Conservation (phyloP, 495 filamentous ascomycete species). For the Neurospora sp. region DNA sequence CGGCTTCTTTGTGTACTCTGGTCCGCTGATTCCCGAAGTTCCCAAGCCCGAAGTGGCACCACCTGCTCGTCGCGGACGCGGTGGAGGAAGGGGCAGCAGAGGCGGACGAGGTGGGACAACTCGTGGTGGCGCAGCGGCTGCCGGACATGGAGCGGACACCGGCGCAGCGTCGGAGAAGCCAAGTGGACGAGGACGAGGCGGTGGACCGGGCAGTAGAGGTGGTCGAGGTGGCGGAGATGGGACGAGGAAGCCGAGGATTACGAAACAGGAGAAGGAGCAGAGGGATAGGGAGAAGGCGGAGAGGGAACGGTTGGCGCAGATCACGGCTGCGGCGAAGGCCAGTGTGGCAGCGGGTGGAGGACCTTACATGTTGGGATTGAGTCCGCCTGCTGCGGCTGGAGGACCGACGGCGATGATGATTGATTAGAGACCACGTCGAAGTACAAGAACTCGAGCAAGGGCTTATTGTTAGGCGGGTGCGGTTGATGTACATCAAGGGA, state of each 20-base stretch:
- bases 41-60: constrained; percentile 72
- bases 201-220: constrained; percentile 59
- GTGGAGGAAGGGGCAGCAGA: constrained; percentile 44
- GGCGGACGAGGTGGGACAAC: constrained; percentile 34
- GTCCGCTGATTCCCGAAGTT: constrained; percentile 74
- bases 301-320: constrained; percentile 24
- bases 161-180: constrained; percentile 30
- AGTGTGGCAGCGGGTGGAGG: background rate
- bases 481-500: background rate
- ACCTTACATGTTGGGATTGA: background rate
- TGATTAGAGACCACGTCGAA: background rate
- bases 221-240: constrained; percentile 48
- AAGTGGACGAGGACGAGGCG: constrained; percentile 42
- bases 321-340: constrained; percentile 3
- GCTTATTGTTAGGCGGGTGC: background rate
- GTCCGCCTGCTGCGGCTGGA: background rate
- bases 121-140: constrained; percentile 11
- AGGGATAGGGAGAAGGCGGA: constrained; percentile 48
- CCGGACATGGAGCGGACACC: constrained; percentile 6
- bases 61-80: constrained; percentile 67
- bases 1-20: constrained; percentile 81
- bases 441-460: background rate
- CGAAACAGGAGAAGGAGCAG: constrained; percentile 71
- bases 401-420: background rate
- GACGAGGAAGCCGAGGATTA: constrained; percentile 66